These are phyloP conservation scores for Stephanodiscus minutulus DNA, from an alignment of 108 stramenopile genomes.

Conservation along the genomic window DNA sequence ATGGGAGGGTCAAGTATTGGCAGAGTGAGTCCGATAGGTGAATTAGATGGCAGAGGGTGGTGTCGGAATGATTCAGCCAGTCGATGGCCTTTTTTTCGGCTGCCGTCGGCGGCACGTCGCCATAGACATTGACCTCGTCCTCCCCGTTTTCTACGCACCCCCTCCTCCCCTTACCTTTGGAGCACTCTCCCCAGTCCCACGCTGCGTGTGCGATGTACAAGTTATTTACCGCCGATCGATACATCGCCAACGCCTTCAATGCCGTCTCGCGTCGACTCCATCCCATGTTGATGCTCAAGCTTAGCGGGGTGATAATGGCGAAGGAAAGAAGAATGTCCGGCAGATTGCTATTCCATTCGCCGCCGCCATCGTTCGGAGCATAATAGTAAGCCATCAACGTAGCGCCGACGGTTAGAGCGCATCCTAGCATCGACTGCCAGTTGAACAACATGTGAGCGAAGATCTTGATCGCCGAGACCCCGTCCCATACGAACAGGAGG, in stretches of 20 bases:
- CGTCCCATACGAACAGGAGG: conserved; percentile 33
- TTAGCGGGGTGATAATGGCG: conserved; percentile 56
- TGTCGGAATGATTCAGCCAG: conserved; percentile 58
- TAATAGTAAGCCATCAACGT: conserved; percentile 42
- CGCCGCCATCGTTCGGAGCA: neutral
- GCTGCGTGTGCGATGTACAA: conserved; percentile 52
- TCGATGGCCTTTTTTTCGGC: conserved; percentile 27
- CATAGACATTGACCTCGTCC: conserved; percentile 4
- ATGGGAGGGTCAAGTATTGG: conserved; percentile 61
- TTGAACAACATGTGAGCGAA: conserved; percentile 50
- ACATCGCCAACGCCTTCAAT: conserved; percentile 42
- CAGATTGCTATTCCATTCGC: conserved; percentile 41
- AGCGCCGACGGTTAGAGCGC: conserved; percentile 53
- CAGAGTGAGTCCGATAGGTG: conserved; percentile 57
- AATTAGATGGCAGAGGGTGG: conserved; percentile 50
- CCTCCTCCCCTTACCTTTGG: conserved; percentile 41
- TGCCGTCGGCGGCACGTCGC: conserved; percentile 2
- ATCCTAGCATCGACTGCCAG: conserved; percentile 55
- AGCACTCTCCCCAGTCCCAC: conserved; percentile 59
- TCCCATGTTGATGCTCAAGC: conserved; percentile 53
- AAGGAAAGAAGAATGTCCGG: conserved; percentile 51
- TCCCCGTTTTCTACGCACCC: conserved; percentile 40
- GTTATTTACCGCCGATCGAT: conserved; percentile 48
- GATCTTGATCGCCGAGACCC: conserved; percentile 44
- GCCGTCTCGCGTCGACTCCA: conserved; percentile 56